These are phyloP conservation scores for Pseudocercospora fijiensis DNA, from an alignment of 2,329 filamentous ascomycete genomes.

Conservation along the genomic window DNA sequence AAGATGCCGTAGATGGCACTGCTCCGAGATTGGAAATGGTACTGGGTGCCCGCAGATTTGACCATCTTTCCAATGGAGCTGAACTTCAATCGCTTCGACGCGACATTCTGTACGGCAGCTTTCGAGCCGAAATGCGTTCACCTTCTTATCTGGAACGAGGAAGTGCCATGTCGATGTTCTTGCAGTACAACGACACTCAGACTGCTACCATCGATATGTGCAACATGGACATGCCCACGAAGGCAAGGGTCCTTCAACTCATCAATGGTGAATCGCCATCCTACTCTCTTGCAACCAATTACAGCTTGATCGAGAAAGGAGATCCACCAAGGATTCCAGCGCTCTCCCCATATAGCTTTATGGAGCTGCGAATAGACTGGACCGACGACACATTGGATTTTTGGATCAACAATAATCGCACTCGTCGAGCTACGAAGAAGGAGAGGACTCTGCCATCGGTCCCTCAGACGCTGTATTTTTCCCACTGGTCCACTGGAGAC, in stretches of 20 bases:
- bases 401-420: conserved; percentile 40
- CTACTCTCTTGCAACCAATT: conserved; percentile 42
- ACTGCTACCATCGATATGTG: conserved; percentile 47
- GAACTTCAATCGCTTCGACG: conserved; percentile 45
- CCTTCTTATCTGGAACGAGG: conserved; percentile 41
- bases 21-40: conserved; percentile 26
- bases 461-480: conserved; percentile 46
- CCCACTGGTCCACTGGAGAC: conserved; percentile 53
- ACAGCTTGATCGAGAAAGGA: conserved; percentile 37
- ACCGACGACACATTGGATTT: conserved; percentile 45
- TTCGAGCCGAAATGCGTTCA: conserved; percentile 46
- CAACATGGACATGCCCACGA: conserved; percentile 41
- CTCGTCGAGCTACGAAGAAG: conserved; percentile 33
- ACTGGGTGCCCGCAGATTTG: conserved; percentile 23
- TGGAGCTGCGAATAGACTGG: conserved; percentile 52
- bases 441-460: conserved; percentile 42
- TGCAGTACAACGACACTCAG: conserved; percentile 49
- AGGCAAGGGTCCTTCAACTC: conserved; percentile 28
- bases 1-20: conserved; percentile 23
- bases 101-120: conserved; percentile 52
- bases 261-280: conserved; percentile 26
- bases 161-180: conserved; percentile 48
- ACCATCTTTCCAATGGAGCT: conserved; percentile 48
- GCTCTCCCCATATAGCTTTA: conserved; percentile 46
- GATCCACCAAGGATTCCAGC: conserved; percentile 37